Evolutionary conservation across 2,329 filamentous ascomycete species (phyloP).

Genomic region (Xylaria sp.): DNA sequence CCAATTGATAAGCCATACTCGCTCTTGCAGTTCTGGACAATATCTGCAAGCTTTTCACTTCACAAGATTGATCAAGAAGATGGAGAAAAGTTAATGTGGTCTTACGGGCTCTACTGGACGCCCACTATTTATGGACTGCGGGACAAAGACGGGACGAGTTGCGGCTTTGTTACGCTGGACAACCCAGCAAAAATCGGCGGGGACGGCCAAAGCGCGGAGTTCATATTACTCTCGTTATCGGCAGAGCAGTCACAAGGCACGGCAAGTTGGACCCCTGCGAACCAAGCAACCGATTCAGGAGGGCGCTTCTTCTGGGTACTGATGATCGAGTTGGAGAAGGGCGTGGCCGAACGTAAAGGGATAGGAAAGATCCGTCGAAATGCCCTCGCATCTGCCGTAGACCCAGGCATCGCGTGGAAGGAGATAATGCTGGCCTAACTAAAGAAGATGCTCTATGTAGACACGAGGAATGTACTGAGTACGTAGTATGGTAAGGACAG

Average conservation of each 20-base stretch:
- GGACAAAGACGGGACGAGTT: conserved; percentile 22
- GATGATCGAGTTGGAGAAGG: conserved; percentile 35
- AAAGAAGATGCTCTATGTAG: conserved; percentile 2
- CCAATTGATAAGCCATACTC: conserved; percentile 18
- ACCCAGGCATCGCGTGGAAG: conserved; percentile 35
- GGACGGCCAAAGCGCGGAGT: conserved; percentile 23
- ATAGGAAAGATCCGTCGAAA: conserved; percentile 39
- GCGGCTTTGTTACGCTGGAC: conserved; percentile 40
- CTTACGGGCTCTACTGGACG: conserved; percentile 39
- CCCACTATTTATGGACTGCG: conserved; percentile 33
- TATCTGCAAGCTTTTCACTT: conserved; percentile 31
- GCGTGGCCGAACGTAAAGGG: conserved; percentile 40
- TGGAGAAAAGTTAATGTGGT: conserved; percentile 38
- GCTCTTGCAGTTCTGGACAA: conserved; percentile 39
- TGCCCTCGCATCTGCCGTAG: conserved; percentile 24
- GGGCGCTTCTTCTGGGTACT: conserved; percentile 39
- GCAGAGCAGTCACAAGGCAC: conserved; percentile 28
- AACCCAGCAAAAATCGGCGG: conserved; percentile 6
- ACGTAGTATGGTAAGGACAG: background rate
- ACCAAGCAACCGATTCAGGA: conserved; percentile 5
- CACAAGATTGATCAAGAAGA: conserved; percentile 34
- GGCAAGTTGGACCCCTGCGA: background rate
- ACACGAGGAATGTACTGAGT: background rate
- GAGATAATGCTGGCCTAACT: conserved; percentile 38
- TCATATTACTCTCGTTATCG: conserved; percentile 38